These are phyloP conservation scores for Ilyonectria robusta DNA, from an alignment of 2,329 filamentous ascomycete genomes.

Conservation along the genomic window DNA sequence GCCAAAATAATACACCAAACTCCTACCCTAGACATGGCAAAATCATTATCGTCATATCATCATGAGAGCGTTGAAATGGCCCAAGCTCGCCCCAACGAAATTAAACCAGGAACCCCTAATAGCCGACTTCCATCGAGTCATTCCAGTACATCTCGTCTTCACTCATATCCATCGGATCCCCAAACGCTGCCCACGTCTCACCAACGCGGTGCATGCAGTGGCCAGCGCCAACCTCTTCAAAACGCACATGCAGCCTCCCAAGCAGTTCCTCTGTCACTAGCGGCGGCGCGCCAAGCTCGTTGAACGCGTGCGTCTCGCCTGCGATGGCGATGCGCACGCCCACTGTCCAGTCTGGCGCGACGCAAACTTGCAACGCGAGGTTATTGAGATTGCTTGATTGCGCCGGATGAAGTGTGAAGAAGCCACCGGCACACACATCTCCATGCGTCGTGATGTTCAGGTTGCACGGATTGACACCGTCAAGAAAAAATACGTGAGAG, in stretches of 20 bases:
- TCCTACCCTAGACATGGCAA: neutral
- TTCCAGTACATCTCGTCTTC: constrained; percentile 28
- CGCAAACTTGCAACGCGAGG: neutral
- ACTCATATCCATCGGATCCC: constrained; percentile 16
- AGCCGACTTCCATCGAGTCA: constrained; percentile 18
- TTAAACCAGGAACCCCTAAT: neutral
- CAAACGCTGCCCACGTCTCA: neutral
- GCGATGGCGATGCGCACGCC: neutral
- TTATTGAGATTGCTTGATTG: neutral
- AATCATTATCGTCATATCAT: neutral
- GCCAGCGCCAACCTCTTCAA: neutral
- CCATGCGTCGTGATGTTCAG: neutral
- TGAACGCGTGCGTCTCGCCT: neutral
- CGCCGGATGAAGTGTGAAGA: no score
- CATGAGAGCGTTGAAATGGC: neutral
- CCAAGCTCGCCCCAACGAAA: neutral
- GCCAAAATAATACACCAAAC: neutral
- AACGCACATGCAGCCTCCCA: neutral
- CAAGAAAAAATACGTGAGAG: neutral
- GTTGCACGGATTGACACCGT: neutral
- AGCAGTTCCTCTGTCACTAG: neutral
- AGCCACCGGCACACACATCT: neutral
- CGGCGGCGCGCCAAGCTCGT: neutral
- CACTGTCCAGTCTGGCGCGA: neutral
- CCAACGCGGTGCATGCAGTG: neutral